Percentiles rank a stretch among this genome's conserved stretches.
Evolutionary conservation across 129 eudicot genomes (phyloP).

Genomic region (Gnaphalium uliginosum): DNA sequence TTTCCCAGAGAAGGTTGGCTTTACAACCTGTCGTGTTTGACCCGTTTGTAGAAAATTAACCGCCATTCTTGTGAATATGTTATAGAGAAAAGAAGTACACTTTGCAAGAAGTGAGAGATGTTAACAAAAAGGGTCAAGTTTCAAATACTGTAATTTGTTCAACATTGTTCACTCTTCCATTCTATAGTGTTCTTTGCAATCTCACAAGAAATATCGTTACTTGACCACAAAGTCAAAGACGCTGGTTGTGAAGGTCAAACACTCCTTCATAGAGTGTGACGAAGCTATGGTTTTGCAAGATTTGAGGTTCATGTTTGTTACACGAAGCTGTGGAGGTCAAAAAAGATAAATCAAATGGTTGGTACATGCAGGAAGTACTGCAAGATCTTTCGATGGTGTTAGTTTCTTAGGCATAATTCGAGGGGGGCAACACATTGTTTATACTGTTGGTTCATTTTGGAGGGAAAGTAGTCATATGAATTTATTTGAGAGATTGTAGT

Average conservation of each 20-base stretch:
- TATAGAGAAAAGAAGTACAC: neutral
- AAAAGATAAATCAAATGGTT: constrained; percentile 15
- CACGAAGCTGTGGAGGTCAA: constrained; percentile 14
- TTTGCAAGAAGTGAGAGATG: constrained; percentile 9
- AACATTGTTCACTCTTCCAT: constrained; percentile 24
- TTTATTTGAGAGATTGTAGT: constrained; percentile 14
- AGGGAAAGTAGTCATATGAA: constrained; percentile 25
- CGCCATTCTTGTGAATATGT: constrained; percentile 15
- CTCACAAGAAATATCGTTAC: constrained; percentile 19
- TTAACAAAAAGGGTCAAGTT: neutral
- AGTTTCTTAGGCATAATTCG: constrained; percentile 18
- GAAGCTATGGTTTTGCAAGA: constrained; percentile 2
- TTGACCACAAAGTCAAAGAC: constrained; percentile 18
- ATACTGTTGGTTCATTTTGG: constrained; percentile 40
- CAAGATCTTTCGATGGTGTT: neutral
- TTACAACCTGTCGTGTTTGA: constrained; percentile 27
- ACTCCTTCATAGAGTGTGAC: constrained; percentile 8
- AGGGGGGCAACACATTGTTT: constrained; percentile 31
- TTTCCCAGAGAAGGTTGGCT: constrained; percentile 17
- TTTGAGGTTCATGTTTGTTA: constrained; percentile 2
- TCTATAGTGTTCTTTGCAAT: constrained; percentile 12
- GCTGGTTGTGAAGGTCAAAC: constrained; percentile 17
- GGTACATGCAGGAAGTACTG: neutral
- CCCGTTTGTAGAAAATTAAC: constrained; percentile 6
- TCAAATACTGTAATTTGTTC: constrained; percentile 2